Conservation (phyloP, 148 eudicot genomes). For the Heliamphora exappendiculata region DNA sequence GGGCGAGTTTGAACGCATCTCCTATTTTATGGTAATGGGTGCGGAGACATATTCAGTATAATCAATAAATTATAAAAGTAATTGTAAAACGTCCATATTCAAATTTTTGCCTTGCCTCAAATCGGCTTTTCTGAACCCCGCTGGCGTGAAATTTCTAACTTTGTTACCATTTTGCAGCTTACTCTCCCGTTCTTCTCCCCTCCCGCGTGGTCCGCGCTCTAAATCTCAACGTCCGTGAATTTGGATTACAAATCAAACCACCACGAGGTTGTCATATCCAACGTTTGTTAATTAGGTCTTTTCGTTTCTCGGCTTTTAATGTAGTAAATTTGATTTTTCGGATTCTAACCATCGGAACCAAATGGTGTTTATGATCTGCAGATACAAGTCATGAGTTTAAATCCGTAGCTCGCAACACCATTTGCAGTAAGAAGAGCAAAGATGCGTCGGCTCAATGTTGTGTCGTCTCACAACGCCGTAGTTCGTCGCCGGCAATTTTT, state of each 20-base stretch:
- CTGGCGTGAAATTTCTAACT: neutral
- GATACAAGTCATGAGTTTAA: conserved; percentile 15
- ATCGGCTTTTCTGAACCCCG: no score
- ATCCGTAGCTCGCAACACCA: conserved; percentile 1
- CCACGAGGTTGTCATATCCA: conserved; percentile 18
- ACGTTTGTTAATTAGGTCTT: no score
- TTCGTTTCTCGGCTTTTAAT: neutral
- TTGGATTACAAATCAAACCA: conserved; percentile 37
- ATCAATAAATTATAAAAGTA: no score
- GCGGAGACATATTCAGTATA: no score
- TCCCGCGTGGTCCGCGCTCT: conserved; percentile 62
- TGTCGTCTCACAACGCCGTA: conserved; percentile 21
- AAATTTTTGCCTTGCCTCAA: no score
- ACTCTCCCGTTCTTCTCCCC: conserved; percentile 68
- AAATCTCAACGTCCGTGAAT: conserved; percentile 53
- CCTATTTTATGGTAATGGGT: no score
- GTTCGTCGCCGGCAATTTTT: conserved; percentile 45
- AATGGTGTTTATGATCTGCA: conserved; percentile 8
- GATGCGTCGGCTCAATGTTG: conserved; percentile 19
- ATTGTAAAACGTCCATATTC: no score
- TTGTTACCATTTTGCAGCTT: conserved; percentile 25
- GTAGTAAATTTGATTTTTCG: neutral
- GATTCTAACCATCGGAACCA: no score
- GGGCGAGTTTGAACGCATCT: no score
- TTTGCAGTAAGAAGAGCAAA: conserved; percentile 18